These are phyloP conservation scores for Pyricularia sp. DNA, from an alignment of 2,329 filamentous ascomycete species.

Conservation along the genomic window DNA sequence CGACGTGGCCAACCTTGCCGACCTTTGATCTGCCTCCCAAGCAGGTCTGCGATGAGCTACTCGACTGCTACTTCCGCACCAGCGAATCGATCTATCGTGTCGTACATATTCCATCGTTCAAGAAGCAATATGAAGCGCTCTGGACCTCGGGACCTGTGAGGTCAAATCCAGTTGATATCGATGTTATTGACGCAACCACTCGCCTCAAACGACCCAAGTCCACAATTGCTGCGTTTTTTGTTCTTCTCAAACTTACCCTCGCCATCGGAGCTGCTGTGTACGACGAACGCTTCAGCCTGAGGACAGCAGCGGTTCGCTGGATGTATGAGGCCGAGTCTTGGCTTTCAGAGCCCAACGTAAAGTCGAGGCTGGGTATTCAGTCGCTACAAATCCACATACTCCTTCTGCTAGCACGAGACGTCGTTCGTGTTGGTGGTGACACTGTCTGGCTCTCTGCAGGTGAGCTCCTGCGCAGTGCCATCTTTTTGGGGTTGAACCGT, in stretches of 20 bases:
- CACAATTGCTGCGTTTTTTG: constrained; percentile 4
- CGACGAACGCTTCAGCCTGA: not conserved
- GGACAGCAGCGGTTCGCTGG: not conserved
- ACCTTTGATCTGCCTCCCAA: constrained; percentile 33
- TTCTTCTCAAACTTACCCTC: constrained; percentile 1
- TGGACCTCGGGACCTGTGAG: constrained; percentile 20
- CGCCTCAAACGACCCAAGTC: not conserved
- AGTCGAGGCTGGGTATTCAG: not conserved
- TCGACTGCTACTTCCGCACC: constrained; percentile 43
- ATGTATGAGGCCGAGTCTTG: not conserved
- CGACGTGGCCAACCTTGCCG: constrained; percentile 34
- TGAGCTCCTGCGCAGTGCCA: not conserved
- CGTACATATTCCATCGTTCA: constrained; percentile 48
- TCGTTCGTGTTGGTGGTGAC: not conserved
- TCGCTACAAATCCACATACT: not conserved
- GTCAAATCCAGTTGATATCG: constrained; percentile 17
- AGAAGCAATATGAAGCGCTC: constrained; percentile 40
- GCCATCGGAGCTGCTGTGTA: not conserved
- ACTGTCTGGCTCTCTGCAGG: not conserved
- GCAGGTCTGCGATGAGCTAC: constrained; percentile 36
- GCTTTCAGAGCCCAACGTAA: not conserved
- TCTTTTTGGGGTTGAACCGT: not conserved
- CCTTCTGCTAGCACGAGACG: not conserved
- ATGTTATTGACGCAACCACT: constrained; percentile 30
- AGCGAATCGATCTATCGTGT: constrained; percentile 49